Evolutionary conservation across 306 rosid genomes (phyloP).

Genomic region (Mimosa bimucronata): DNA sequence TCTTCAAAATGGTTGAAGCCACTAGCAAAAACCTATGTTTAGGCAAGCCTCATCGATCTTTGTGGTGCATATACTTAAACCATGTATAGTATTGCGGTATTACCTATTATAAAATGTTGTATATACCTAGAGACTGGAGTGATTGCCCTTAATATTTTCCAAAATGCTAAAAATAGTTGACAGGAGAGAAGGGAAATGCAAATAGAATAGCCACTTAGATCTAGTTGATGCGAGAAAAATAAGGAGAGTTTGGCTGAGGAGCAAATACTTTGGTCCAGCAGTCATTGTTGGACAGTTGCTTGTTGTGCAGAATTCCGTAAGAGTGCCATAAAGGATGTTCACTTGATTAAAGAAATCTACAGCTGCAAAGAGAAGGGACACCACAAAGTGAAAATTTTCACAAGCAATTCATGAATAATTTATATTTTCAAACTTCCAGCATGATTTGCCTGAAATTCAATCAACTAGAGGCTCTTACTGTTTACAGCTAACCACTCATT

Average conservation of each 20-base stretch:
- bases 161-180: constrained; percentile 20
- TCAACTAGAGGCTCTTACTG: constrained; percentile 50
- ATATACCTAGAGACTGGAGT: constrained; percentile 20
- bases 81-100: background rate
- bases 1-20: background rate
- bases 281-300: constrained; percentile 78
- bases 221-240: constrained; percentile 22
- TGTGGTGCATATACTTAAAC: constrained; percentile 20
- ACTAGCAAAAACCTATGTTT: background rate
- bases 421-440: constrained; percentile 1
- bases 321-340: constrained; percentile 79
- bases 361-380: constrained; percentile 49
- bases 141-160: constrained; percentile 17
- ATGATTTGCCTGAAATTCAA: constrained; percentile 14
- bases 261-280: constrained; percentile 82
- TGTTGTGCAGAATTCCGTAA: constrained; percentile 86
- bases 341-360: constrained; percentile 95
- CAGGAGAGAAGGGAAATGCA: background rate
- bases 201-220: constrained; percentile 23
- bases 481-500: constrained; percentile 91
- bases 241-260: constrained; percentile 35
- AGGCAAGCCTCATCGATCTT: constrained; percentile 12
- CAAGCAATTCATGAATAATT: constrained; percentile 12
- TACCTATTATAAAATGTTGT: constrained; percentile 16
- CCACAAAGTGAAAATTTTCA: background rate